Evolutionary conservation across 805 yeast genomes (phyloP).

Genomic region (Huiozyma naganishii): DNA sequence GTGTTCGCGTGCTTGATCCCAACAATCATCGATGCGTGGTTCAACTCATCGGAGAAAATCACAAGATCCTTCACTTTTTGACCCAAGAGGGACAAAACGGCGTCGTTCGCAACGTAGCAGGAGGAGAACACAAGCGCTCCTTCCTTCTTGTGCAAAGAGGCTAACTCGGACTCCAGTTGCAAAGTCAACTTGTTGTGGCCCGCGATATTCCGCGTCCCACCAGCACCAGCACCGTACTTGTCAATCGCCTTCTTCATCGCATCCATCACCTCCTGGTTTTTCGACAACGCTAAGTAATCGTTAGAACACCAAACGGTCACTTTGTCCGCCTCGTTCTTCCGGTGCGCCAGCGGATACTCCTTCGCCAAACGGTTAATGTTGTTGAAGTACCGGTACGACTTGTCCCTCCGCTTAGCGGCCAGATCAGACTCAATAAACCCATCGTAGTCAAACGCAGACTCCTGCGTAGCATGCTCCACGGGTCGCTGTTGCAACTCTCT

Average conservation of each 20-base stretch:
- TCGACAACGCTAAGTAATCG: conserved; percentile 93
- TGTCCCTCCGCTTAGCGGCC: conserved; percentile 67
- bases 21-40: conserved; percentile 96
- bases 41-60: conserved; percentile 82
- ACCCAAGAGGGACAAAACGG: conserved; percentile 82
- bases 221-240: conserved; percentile 96
- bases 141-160: conserved; percentile 86
- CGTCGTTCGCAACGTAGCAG: conserved; percentile 95
- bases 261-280: conserved; percentile 57
- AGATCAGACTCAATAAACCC: conserved; percentile 61
- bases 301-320: conserved; percentile 99
- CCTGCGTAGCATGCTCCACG: conserved; percentile 35
- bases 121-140: conserved; percentile 93
- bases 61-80: conserved; percentile 83
- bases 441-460: conserved; percentile 54
- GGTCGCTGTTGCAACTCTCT: conserved; percentile 12
- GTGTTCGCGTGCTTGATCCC: conserved; percentile 90
- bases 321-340: conserved; percentile 59
- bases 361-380: conserved; percentile 91
- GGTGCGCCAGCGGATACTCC: conserved; percentile 90
- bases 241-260: conserved; percentile 74
- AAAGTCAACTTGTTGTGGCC: conserved; percentile 94
- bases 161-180: conserved; percentile 72
- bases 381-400: conserved; percentile 91
- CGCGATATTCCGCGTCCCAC: conserved; percentile 98